These are phyloP conservation scores for Karstenula rhodostoma DNA, from an alignment of 2,329 filamentous ascomycete species.

Conservation along the genomic window DNA sequence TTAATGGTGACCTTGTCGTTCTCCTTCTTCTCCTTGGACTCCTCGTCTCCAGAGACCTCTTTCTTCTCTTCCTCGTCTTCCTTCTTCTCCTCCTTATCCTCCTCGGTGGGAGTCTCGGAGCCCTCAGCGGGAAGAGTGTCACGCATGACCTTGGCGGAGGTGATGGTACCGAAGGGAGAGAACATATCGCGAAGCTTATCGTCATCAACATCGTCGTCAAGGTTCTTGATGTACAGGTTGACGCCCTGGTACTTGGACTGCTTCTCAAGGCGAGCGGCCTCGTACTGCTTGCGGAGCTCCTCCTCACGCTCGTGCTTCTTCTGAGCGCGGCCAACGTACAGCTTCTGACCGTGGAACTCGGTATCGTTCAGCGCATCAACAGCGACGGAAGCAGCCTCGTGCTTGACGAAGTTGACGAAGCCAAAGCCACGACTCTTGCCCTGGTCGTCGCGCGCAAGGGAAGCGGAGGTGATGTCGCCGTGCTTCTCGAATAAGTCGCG, in stretches of 20 bases:
- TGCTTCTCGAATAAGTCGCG: slow-evolving; percentile 89
- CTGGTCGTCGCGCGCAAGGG: slow-evolving; percentile 85
- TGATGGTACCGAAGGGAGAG: slow-evolving; percentile 89
- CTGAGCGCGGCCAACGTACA: slow-evolving; percentile 97
- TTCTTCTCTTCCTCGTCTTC: slow-evolving; percentile 66
- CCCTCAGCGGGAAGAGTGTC: slow-evolving; percentile 69
- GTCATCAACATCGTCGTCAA: slow-evolving; percentile 95
- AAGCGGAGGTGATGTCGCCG: slow-evolving; percentile 94
- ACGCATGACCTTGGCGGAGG: slow-evolving; percentile 99
- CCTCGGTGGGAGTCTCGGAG: slow-evolving; percentile 54
- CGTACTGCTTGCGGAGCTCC: slow-evolving; percentile 98
- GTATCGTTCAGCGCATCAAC: slow-evolving; percentile 92
- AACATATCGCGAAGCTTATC: slow-evolving; percentile 97
- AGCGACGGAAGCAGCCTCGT: slow-evolving; percentile 84
- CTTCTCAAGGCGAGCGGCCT: slow-evolving; percentile 97
- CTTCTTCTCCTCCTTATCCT: slow-evolving; percentile 59
- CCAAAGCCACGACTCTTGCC: slow-evolving; percentile 96
- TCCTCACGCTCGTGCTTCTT: slow-evolving; percentile 99
- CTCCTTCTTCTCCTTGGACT: slow-evolving; percentile 64
- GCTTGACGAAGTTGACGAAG: slow-evolving; percentile 94
- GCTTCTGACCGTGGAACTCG: slow-evolving; percentile 91
- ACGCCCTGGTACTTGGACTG: slow-evolving; percentile 99
- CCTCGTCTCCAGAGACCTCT: slow-evolving; percentile 65
- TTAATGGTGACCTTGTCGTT: slow-evolving; percentile 63
- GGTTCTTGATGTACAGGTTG: slow-evolving; percentile 99